Conservation (phyloP, 352 stramenopile species). For the Phytophthora pini region DNA sequence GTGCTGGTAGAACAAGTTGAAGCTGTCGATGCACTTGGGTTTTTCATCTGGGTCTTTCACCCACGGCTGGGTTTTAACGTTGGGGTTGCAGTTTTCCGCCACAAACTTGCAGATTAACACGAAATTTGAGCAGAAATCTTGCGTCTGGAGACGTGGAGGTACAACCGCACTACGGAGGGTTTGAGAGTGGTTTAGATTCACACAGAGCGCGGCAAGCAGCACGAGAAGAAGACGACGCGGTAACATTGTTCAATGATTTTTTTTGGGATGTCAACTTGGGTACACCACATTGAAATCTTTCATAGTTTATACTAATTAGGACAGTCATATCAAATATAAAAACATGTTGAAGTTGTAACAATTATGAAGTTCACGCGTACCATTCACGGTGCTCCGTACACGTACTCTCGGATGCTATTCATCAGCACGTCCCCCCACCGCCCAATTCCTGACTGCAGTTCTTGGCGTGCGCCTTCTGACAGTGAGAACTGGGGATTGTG, state of each 20-base stretch:
- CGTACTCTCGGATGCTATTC: conserved; percentile 35
- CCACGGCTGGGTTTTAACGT: conserved; percentile 11
- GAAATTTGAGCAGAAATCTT: conserved; percentile 50
- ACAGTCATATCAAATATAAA: not conserved
- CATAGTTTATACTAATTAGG: not conserved
- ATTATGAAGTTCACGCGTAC: not conserved
- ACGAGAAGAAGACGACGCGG: not conserved
- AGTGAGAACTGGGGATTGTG: conserved; percentile 30
- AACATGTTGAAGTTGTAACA: not conserved
- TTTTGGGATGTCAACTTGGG: not conserved
- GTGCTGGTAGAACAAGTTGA: conserved; percentile 58
- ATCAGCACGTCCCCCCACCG: conserved; percentile 40
- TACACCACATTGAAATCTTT: not conserved
- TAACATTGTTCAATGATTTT: conserved; percentile 7
- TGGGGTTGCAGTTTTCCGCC: conserved; percentile 37
- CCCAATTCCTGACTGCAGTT: conserved; percentile 32
- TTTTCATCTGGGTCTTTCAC: conserved; percentile 8
- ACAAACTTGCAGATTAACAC: conserved; percentile 51
- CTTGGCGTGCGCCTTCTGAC: conserved; percentile 9
- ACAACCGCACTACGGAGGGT: not conserved
- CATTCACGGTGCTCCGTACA: conserved; percentile 21
- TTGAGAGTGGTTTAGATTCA: not conserved
- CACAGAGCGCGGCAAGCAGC: conserved; percentile 8
- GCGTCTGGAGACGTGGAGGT: not conserved
- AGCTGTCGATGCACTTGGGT: conserved; percentile 51